A percentile compares a stretch with the other conserved stretches of the same genome.
Conservation (phyloP, 2,329 filamentous ascomycete species). For the Juglanconis sp. region DNA sequence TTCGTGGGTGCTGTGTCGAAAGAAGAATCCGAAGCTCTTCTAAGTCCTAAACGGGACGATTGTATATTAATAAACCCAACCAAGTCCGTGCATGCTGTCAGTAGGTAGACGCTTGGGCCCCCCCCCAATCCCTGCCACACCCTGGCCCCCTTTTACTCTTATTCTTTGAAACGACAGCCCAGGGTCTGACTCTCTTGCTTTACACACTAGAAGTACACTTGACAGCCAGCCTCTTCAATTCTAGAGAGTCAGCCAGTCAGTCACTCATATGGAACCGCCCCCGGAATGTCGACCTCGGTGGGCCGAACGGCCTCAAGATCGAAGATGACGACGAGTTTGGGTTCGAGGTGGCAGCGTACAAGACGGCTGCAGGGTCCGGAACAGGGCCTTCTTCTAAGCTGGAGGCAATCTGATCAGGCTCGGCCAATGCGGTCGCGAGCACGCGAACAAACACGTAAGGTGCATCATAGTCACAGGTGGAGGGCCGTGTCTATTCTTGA, state of each 20-base stretch:
- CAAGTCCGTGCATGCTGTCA: too few species aligned
- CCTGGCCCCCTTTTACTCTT: neutral
- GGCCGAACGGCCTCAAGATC: slow-evolving; percentile 14
- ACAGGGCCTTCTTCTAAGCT: neutral
- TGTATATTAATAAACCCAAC: too few species aligned
- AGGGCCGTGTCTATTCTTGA: slow-evolving; percentile 62
- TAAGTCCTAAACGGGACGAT: too few species aligned
- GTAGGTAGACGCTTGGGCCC: too few species aligned
- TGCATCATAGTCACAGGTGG: slow-evolving; percentile 49
- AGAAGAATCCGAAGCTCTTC: too few species aligned
- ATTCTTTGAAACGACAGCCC: neutral
- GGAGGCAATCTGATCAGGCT: neutral
- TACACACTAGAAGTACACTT: neutral
- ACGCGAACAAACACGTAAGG: slow-evolving; percentile 17
- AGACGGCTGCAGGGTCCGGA: neutral
- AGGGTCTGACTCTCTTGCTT: neutral
- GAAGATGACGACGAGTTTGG: slow-evolving; percentile 3
- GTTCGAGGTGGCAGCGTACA: neutral
- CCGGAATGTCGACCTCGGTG: slow-evolving; percentile 15
- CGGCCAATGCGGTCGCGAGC: neutral
- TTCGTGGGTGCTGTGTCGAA: too few species aligned
- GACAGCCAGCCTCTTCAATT: neutral
- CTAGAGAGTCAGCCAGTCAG: neutral
- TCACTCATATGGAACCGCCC: slow-evolving; percentile 15
- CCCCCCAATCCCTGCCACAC: too few species aligned